Conservation (phyloP, 805 yeast genomes). For the Starmerella davenportii region DNA sequence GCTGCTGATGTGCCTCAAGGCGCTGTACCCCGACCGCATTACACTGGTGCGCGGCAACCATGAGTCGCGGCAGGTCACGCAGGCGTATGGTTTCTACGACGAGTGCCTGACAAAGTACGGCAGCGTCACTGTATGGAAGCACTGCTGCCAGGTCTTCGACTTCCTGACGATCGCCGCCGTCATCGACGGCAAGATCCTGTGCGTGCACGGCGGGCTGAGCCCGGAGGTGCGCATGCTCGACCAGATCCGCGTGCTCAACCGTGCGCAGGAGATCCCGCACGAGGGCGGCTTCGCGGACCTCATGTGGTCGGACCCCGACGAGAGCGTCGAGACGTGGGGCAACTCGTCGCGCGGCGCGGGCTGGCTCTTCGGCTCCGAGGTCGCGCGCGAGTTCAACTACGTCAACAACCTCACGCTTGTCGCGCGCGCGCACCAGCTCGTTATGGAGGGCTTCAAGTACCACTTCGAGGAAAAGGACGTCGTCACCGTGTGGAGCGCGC, state of each 20-base stretch:
- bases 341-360: conserved; percentile 98
- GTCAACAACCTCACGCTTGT: conserved; percentile 74
- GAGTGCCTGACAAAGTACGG: conserved; percentile 89
- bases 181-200: conserved; percentile 80
- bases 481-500: conserved; percentile 96
- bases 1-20: conserved; percentile 79
- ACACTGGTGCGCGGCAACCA: conserved; percentile 96
- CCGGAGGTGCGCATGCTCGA: conserved; percentile 96
- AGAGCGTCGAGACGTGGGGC: conserved; percentile 86
- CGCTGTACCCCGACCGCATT: conserved; percentile 64
- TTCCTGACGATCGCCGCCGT: conserved; percentile 87
- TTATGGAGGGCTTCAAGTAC: conserved; percentile 94
- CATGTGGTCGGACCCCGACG: conserved; percentile 96
- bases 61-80: conserved; percentile 94
- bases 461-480: conserved; percentile 93
- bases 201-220: conserved; percentile 94
- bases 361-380: conserved; percentile 88
- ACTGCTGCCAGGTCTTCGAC: conserved; percentile 91
- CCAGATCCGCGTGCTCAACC: conserved; percentile 78
- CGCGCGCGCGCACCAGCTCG: conserved; percentile 94
- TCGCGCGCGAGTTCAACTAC: conserved; percentile 89
- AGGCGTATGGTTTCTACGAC: conserved; percentile 93
- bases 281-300: conserved; percentile 97
- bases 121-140: conserved; percentile 87
- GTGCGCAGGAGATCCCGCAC: conserved; percentile 98